Evolutionary conservation across 805 yeast species (phyloP).

Genomic region (Yueomyces sp.): DNA sequence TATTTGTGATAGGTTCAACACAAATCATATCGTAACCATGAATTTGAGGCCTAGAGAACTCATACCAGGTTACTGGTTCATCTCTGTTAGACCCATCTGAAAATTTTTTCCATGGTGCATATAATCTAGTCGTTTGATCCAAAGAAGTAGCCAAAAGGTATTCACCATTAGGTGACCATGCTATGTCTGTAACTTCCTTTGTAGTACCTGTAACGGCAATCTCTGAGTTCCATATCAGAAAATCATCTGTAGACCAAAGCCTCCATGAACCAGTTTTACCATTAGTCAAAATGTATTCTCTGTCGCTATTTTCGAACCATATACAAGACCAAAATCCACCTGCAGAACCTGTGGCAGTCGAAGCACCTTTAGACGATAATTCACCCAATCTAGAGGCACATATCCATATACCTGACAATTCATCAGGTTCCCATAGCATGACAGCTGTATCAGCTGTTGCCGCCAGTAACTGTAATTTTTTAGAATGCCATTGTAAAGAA

Average conservation of each 20-base stretch:
- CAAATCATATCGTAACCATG: conserved; percentile 97
- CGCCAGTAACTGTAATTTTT: conserved; percentile 49
- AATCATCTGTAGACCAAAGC: conserved; percentile 39
- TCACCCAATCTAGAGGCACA: conserved; percentile 78
- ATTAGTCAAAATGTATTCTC: conserved; percentile 54
- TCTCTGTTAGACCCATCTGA: conserved; percentile 20
- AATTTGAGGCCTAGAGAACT: conserved; percentile 92
- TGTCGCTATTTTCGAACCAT: conserved; percentile 42
- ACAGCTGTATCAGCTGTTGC: conserved; percentile 88
- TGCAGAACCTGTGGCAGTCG: conserved; percentile 93
- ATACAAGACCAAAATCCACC: conserved; percentile 58
- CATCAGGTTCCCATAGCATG: conserved; percentile 90
- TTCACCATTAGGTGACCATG: conserved; percentile 59
- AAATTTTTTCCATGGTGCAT: conserved; percentile 43
- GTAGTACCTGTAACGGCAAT: conserved; percentile 67
- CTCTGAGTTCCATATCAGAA: conserved; percentile 29
- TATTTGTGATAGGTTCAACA: conserved; percentile 42
- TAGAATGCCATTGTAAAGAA: conserved; percentile 62
- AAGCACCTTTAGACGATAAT: conserved; percentile 88
- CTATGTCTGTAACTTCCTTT: conserved; percentile 59
- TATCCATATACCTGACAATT: conserved; percentile 79
- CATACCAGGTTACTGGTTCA: conserved; percentile 50
- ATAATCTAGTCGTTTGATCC: conserved; percentile 87
- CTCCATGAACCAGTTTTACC: conserved; percentile 93
- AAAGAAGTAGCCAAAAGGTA: conserved; percentile 66